These are phyloP conservation scores for Corymbia maculata DNA, from an alignment of 345 rosid species.

Conservation along the genomic window DNA sequence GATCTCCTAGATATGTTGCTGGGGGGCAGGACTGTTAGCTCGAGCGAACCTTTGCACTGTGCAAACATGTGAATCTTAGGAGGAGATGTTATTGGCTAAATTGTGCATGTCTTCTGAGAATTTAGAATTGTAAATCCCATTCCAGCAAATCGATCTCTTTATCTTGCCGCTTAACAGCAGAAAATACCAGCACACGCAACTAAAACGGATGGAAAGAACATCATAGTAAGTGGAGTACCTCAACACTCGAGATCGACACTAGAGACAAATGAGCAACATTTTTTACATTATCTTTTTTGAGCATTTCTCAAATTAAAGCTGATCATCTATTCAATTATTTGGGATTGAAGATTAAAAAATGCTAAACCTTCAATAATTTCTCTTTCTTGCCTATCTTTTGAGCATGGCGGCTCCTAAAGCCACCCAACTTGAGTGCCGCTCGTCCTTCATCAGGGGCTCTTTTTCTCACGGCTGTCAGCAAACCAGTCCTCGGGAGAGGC, in stretches of 20 bases:
- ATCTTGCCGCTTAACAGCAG: background rate
- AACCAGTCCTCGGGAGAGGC: conserved; percentile 9
- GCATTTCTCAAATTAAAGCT: background rate
- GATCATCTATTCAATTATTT: conserved; percentile 16
- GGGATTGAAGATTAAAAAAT: conserved; percentile 47
- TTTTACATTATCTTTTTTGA: background rate
- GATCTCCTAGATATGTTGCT: background rate
- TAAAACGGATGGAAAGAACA: background rate
- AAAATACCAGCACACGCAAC: background rate
- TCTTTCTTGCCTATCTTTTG: conserved; percentile 31
- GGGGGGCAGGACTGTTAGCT: background rate
- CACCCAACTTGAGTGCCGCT: conserved; percentile 35
- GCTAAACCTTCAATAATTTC: conserved; percentile 22
- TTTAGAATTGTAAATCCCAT: background rate
- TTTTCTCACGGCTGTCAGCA: conserved; percentile 34
- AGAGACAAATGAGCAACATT: background rate
- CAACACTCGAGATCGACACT: background rate
- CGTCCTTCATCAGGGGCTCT: conserved; percentile 35
- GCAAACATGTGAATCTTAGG: background rate
- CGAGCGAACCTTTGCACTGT: background rate
- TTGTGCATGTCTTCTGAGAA: background rate
- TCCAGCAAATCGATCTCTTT: background rate
- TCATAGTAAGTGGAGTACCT: background rate
- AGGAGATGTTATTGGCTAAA: background rate
- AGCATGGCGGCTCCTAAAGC: conserved; percentile 11